phyloP scores from a whole-genome alignment of 2,329 filamentous ascomycete species.

The Nothophoma quercina region DNA sequence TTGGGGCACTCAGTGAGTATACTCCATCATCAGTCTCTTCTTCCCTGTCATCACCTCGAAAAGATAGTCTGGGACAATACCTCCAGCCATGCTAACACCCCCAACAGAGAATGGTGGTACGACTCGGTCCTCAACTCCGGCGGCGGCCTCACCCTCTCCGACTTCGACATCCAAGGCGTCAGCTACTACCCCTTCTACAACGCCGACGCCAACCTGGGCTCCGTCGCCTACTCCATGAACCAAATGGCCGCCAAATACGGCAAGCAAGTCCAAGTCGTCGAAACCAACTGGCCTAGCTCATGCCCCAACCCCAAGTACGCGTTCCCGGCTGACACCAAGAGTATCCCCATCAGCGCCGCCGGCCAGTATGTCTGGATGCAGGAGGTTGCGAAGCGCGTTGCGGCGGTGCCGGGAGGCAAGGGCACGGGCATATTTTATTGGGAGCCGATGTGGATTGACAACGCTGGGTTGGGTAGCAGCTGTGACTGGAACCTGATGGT shows the following conservation, averaged over 20 bases:
- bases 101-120: conserved; percentile 70
- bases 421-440: conserved; percentile 71
- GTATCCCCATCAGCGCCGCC: conserved; percentile 67
- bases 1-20: conserved; percentile 59
- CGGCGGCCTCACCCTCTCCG: conserved; percentile 59
- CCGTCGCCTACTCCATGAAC: conserved; percentile 62
- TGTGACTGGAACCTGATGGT: conserved; percentile 72
- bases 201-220: conserved; percentile 63
- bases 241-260: conserved; percentile 69
- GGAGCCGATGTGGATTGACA: conserved; percentile 76
- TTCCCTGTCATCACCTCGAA: too few relatives aligned
- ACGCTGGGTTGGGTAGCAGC: conserved; percentile 69
- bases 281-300: conserved; percentile 73
- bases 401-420: conserved; percentile 60
- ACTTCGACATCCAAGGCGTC: conserved; percentile 76
- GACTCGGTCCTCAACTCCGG: conserved; percentile 54
- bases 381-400: conserved; percentile 65
- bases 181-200: conserved; percentile 79
- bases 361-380: conserved; percentile 71
- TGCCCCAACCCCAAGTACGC: conserved; percentile 66
- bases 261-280: conserved; percentile 73
- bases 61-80: too few relatives aligned
- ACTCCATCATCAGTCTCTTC: not conserved
- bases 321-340: conserved; percentile 67
- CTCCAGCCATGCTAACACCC: not conserved